A percentile compares a stretch with the other conserved stretches of the same genome.
Evolutionary conservation across 176 grass and related monocot species (phyloP).

Genomic region (Oryza punctata): DNA sequence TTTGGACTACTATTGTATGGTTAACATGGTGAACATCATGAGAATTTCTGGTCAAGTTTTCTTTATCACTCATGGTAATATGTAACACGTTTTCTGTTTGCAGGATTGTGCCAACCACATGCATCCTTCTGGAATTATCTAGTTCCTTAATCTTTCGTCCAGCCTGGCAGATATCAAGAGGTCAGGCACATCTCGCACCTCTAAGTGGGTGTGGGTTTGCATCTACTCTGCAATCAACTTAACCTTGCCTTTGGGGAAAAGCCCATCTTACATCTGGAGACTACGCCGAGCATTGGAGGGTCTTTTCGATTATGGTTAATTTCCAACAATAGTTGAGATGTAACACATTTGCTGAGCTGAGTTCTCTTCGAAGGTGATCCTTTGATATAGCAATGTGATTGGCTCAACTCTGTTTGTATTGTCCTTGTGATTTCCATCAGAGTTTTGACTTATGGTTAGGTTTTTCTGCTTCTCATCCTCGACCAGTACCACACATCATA

Average conservation of each 20-base stretch:
- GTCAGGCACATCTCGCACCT: conserved; percentile 55
- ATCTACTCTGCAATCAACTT: conserved; percentile 37
- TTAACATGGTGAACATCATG: neutral
- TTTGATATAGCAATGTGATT: conserved; percentile 54
- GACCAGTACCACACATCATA: conserved; percentile 27
- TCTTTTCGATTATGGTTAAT: conserved; percentile 79
- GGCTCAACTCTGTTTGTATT: conserved; percentile 40
- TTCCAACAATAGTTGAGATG: conserved; percentile 43
- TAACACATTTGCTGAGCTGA: conserved; percentile 48
- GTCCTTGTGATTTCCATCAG: conserved; percentile 31
- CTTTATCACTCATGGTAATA: neutral
- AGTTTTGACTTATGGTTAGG: conserved; percentile 56
- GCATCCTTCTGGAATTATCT: conserved; percentile 41
- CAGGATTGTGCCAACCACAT: conserved; percentile 34
- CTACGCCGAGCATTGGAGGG: conserved; percentile 63
- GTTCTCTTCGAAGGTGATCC: conserved; percentile 17
- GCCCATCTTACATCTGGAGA: conserved; percentile 69
- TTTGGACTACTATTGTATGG: neutral
- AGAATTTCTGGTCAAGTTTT: neutral
- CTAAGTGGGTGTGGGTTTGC: conserved; percentile 75
- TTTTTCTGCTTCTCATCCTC: conserved; percentile 60
- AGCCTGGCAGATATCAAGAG: conserved; percentile 68
- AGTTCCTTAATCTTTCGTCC: conserved; percentile 53
- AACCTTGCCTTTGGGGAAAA: conserved; percentile 56
- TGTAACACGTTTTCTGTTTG: neutral